Evolutionary conservation across 192 early-diverging fungal species (phyloP).

Genomic region (Coemansia sp.): DNA sequence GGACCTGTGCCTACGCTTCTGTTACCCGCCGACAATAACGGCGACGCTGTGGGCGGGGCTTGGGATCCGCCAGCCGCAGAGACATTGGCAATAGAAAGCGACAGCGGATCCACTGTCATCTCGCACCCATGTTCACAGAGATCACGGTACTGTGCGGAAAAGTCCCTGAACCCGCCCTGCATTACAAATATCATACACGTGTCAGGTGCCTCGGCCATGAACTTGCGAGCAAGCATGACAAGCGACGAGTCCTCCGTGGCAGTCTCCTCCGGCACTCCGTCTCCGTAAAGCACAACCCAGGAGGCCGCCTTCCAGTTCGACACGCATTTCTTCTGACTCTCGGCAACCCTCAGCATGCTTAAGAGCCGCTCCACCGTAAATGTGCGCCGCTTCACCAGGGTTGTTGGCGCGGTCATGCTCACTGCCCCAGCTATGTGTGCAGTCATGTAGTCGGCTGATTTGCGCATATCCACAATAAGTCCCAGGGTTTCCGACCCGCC

Average conservation of each 20-base stretch:
- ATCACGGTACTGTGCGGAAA: conserved; percentile 13
- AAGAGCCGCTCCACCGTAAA: conserved; percentile 66
- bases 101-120: background rate
- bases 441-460: conserved; percentile 58
- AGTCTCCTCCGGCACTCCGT: conserved; percentile 48
- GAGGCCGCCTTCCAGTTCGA: conserved; percentile 57
- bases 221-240: conserved; percentile 62
- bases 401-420: conserved; percentile 71
- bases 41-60: background rate
- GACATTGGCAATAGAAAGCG: background rate
- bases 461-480: conserved; percentile 71
- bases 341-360: conserved; percentile 56
- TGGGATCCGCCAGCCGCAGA: background rate
- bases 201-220: conserved; percentile 54
- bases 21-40: conserved; percentile 4
- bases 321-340: conserved; percentile 54
- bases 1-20: background rate
- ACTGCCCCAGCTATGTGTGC: conserved; percentile 61
- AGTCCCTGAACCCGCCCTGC: conserved; percentile 38
- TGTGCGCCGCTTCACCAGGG: conserved; percentile 66
- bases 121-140: conserved; percentile 25
- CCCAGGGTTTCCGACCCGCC: conserved; percentile 13
- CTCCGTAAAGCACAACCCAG: conserved; percentile 72
- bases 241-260: conserved; percentile 56
- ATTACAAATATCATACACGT: conserved; percentile 33